Evolutionary conservation across 2,329 filamentous ascomycete genomes (phyloP).

Genomic region (Amauroascus niger): DNA sequence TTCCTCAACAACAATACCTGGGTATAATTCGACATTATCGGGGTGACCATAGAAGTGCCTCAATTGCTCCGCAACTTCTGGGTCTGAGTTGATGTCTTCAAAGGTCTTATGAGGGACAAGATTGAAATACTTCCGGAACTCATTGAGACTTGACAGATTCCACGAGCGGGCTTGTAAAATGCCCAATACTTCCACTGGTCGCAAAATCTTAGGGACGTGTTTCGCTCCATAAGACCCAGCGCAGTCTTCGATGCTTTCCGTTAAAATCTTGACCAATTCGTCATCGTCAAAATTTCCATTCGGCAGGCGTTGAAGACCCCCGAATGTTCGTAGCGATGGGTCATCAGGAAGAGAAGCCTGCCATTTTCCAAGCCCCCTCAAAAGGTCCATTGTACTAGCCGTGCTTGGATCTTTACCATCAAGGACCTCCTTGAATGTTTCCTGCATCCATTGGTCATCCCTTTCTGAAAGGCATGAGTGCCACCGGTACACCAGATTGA

Average conservation of each 20-base stretch:
- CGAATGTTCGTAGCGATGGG: slow-evolving; percentile 53
- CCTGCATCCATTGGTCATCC: slow-evolving; percentile 63
- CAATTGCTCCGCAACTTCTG: slow-evolving; percentile 46
- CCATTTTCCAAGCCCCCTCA: slow-evolving; percentile 44
- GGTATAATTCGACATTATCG: slow-evolving; percentile 60
- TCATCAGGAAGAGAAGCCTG: slow-evolving; percentile 50
- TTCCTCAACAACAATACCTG: slow-evolving; percentile 49
- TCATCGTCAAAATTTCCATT: slow-evolving; percentile 60
- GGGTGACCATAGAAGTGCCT: slow-evolving; percentile 54
- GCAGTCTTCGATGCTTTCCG: slow-evolving; percentile 56
- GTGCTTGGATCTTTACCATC: slow-evolving; percentile 16
- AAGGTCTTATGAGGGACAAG: slow-evolving; percentile 50
- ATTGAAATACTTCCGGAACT: slow-evolving; percentile 55
- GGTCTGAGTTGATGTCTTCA: slow-evolving; percentile 49
- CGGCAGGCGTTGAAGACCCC: slow-evolving; percentile 47
- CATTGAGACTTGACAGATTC: slow-evolving; percentile 38
- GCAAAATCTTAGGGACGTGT: slow-evolving; percentile 62
- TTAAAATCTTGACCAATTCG: slow-evolving; percentile 56
- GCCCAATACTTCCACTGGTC: slow-evolving; percentile 65
- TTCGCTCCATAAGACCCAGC: slow-evolving; percentile 60
- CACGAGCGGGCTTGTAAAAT: slow-evolving; percentile 68
- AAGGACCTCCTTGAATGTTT: slow-evolving; percentile 43
- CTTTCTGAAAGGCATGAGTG: slow-evolving; percentile 59
- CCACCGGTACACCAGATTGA: slow-evolving; percentile 44
- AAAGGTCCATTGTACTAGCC: slow-evolving; percentile 33